Evolutionary conservation across 169 alveolate species (phyloP), one percentile per base, ranked within the genome.

Genomic region (Plasmodium vivax): DNA sequence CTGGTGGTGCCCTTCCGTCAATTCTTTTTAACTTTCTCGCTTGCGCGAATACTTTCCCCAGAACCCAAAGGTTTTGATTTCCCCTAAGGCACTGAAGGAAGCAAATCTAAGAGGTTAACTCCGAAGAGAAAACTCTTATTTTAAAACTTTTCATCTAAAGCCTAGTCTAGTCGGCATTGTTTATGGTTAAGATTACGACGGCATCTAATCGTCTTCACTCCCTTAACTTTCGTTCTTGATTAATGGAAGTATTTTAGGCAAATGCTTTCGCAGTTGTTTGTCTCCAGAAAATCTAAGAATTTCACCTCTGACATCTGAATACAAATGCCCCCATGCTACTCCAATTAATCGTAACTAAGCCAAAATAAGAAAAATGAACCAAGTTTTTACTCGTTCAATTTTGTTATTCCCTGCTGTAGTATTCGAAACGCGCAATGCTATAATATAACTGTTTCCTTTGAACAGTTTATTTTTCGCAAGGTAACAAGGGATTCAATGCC

Each of bases 1-100:
- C 97, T 98, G 98, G 98, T 96, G 98, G 98, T 98, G 98, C 98
- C 98, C 98, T 95, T 97, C 98, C 98, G 98, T 96, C 98, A 96
- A 97, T 97, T 97, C 98, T 98, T 97, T 96, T 97, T n/a, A 97
- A 97, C 98, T 97, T 98, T 97, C 99, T 97, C 98, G 98, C 98
- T 97, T 97, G 99, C 99, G 98, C 97, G 98, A 98, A 98, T 97
- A 97, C 99, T 97, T 98, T 98, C 98, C 99, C 98, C 98, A 96
- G 98, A 97, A 96, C 98, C 98, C 98, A 97, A 97, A 97, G 98
- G 95, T 98, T 97, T 96, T 96, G 98, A 93, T 96, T 97, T 98
- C 98, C 96, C 98, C 95, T 95, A 97, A 97, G 98, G 98, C 95
- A 97, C 98, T 96, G 97, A 88, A 94, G 97, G 97, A 85, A 96